A percentile compares a stretch with the other conserved stretches of the same genome.
Conservation (phyloP, 768 basidiomycete species). For the Leucocoprinus sp. region DNA sequence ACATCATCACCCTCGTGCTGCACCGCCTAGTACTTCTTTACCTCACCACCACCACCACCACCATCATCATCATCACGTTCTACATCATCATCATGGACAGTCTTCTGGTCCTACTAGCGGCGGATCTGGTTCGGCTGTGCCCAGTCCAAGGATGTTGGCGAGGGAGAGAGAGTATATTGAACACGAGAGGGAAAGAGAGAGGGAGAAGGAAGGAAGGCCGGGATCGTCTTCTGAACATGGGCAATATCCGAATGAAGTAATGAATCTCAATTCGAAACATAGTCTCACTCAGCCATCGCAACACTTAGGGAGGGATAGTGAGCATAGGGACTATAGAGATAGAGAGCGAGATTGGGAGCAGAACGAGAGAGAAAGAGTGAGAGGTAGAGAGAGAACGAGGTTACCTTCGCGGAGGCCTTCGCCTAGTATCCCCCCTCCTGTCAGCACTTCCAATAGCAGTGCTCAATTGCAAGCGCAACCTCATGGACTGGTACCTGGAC, state of each 20-base stretch:
- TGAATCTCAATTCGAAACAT: conserved; percentile 37
- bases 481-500: conserved; percentile 7
- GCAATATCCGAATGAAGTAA: conserved; percentile 42
- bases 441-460: no score
- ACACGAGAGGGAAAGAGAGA: conserved; percentile 17
- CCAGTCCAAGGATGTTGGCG: conserved; percentile 13
- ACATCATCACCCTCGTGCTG: conserved; percentile 38
- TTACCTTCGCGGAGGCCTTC: conserved; percentile 11
- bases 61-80: conserved; percentile 44
- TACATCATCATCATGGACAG: conserved; percentile 31
- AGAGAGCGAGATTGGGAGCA: conserved; percentile 15
- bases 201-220: conserved; percentile 20
- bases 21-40: no score
- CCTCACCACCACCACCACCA: conserved; percentile 13
- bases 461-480: conserved; percentile 2
- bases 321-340: conserved; percentile 16
- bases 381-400: conserved; percentile 10
- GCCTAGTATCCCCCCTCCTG: no score
- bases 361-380: conserved; percentile 16
- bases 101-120: conserved; percentile 11
- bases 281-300: conserved; percentile 19
- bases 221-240: conserved; percentile 24
- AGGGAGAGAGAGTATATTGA: conserved; percentile 14
- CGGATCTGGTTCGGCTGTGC: conserved; percentile 11
- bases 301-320: conserved; percentile 12